Evolutionary conservation across 2,329 filamentous ascomycete genomes (phyloP), one percentile per base, ranked within the genome.

Genomic region (Cryphonectria radicalis): DNA sequence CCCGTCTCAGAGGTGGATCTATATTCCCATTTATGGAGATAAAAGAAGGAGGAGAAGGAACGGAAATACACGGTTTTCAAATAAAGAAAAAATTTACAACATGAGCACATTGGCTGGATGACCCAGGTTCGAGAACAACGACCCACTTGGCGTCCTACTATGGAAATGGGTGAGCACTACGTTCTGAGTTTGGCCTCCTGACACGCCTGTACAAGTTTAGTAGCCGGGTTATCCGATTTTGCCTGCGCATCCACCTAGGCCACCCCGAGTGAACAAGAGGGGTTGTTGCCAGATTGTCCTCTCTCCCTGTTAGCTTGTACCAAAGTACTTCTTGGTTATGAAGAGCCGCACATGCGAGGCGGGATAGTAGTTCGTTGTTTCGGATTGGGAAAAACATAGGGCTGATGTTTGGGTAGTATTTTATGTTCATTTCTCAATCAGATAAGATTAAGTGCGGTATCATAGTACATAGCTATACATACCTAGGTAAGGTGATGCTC

Each of bases 1-100:
- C 35, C 59, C 59, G 59, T 62, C 59, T 62, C 59, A 62, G 17
- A 22, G 32, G 59, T 62, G 59, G 59, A 40, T 37, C 17, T 14
- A 2, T 7, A 14, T 40, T 40, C 35, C 59, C 28, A n/a, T 22
- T n/a, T n/a, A 22, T 22, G 46, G 46, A n/a, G 22, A 50, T 11
- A 22, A 5, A 46, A 46, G 46, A n/a, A 50, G 46, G 6, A n/a
- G 46, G 22, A n/a, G 7, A 40, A 40, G 37, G 37, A 40, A 40
- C 2, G 22, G 6, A 50, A 32, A 32, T 32, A 32, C 32, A 32
- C 4, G 4, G 32, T 32, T 2, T 2, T 32, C 4, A 22, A 50
- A n/a, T 32, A 14, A 4, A 14, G 3, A 59, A 59, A 57, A 28
- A 19, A 40, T 28, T n/a, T 57, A 28, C 25, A 25, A 14, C 25